Evolutionary conservation across 495 filamentous ascomycete genomes (phyloP).

Genomic region (Hypoxylon cercidicola): DNA sequence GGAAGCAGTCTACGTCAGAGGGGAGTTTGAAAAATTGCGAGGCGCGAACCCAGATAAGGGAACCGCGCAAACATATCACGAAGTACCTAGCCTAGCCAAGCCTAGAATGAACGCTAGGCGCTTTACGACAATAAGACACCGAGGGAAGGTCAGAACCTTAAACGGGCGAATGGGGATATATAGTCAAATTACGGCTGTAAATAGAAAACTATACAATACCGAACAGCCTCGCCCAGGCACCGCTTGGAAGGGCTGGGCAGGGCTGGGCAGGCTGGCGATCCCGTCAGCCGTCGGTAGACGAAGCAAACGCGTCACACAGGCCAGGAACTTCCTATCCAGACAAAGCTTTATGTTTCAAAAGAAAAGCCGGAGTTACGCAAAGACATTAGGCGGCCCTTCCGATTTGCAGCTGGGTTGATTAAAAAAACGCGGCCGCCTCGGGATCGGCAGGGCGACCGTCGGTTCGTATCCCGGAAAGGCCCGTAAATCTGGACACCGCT

Average conservation of each 20-base stretch:
- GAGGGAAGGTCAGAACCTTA: slow-evolving; percentile 35
- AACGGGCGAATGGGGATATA: background rate
- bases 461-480: slow-evolving; percentile 26
- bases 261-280: slow-evolving; percentile 14
- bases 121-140: slow-evolving; percentile 31
- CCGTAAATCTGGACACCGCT: slow-evolving; percentile 14
- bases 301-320: slow-evolving; percentile 9
- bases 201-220: slow-evolving; percentile 15
- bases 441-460: slow-evolving; percentile 38
- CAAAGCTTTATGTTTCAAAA: slow-evolving; percentile 24
- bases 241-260: slow-evolving; percentile 5
- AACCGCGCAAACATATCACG: slow-evolving; percentile 13
- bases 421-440: slow-evolving; percentile 33
- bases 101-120: slow-evolving; percentile 7
- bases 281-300: slow-evolving; percentile 26
- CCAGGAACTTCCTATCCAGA: slow-evolving; percentile 20
- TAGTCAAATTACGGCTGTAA: background rate
- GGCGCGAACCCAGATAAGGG: slow-evolving; percentile 6
- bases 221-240: slow-evolving; percentile 25
- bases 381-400: slow-evolving; percentile 29
- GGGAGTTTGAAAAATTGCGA: slow-evolving; percentile 1
- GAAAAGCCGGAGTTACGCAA: slow-evolving; percentile 31
- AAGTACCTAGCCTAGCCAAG: too few species aligned
- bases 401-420: slow-evolving; percentile 23
- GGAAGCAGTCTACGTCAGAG: slow-evolving; percentile 3